A percentile compares a stretch with the other conserved stretches of the same genome.
Conservation (phyloP, 768 basidiomycete species). For the Tulasnella sp. region DNA sequence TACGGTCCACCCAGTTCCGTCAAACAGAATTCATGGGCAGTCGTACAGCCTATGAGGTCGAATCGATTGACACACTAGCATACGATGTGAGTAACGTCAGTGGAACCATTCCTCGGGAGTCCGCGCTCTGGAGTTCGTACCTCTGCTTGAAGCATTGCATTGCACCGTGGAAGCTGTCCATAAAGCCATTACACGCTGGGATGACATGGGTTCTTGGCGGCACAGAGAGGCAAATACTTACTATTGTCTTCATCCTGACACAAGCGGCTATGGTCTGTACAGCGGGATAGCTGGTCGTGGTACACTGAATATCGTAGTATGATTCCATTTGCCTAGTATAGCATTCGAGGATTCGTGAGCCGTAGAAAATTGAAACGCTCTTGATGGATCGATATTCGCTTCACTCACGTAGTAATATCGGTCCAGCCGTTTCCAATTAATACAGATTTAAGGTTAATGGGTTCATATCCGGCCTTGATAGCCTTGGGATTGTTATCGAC, state of each 20-base stretch:
- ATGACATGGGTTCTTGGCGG: too few relatives aligned
- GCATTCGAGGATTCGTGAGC: not conserved
- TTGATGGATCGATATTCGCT: not conserved
- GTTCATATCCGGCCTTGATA: not conserved
- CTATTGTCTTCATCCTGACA: slow-evolving; percentile 10
- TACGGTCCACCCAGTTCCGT: slow-evolving; percentile 38
- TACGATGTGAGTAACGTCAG: too few relatives aligned
- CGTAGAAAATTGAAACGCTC: too few relatives aligned
- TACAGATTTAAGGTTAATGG: slow-evolving; percentile 14
- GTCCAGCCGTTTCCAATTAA: slow-evolving; percentile 16
- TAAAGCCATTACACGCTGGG: too few relatives aligned
- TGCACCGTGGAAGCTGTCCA: slow-evolving; percentile 66
- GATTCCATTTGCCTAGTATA: slow-evolving; percentile 29
- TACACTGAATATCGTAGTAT: slow-evolving; percentile 47
- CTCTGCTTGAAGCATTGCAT: slow-evolving; percentile 39
- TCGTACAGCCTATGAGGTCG: slow-evolving; percentile 56
- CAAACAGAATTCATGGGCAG: slow-evolving; percentile 56
- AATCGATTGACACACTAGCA: slow-evolving; percentile 47
- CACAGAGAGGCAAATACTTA: too few relatives aligned
- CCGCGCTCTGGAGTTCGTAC: not conserved
- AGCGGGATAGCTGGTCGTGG: slow-evolving; percentile 38
- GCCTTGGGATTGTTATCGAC: slow-evolving; percentile 12
- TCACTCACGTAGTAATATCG: slow-evolving; percentile 1
- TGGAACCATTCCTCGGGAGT: too few relatives aligned
- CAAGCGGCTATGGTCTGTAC: slow-evolving; percentile 23